Percentiles rank a stretch among this genome's conserved stretches.
phyloP scores from a whole-genome alignment of 495 filamentous ascomycete genomes.

The Penicillium malachiteum region DNA sequence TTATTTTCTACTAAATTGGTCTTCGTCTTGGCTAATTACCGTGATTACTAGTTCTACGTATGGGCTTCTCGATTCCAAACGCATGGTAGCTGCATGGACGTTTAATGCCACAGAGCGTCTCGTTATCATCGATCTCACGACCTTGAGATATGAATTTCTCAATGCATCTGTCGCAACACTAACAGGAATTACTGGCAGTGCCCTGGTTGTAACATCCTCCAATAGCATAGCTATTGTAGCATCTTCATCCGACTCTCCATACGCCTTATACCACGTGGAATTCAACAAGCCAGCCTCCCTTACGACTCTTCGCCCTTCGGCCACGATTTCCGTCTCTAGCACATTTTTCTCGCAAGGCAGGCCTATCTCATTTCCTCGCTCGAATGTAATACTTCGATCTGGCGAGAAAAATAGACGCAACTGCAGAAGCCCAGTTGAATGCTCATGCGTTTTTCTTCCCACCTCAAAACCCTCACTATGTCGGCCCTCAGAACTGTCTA shows the following conservation, averaged over 20 bases:
- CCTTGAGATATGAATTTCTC: background rate
- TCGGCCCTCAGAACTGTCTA: constrained; percentile 21
- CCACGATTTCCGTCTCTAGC: background rate
- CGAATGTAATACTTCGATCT: background rate
- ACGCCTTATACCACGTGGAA: background rate
- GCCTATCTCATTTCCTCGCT: background rate
- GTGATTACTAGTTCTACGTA: background rate
- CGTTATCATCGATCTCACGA: background rate
- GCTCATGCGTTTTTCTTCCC: constrained; percentile 38
- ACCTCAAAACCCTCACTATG: constrained; percentile 37
- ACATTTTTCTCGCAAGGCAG: background rate
- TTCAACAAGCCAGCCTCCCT: background rate
- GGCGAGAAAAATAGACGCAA: background rate
- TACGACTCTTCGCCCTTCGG: background rate
- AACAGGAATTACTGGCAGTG: background rate
- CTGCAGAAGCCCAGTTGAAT: background rate
- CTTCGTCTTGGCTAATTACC: background rate
- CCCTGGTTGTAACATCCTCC: background rate
- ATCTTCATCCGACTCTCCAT: background rate
- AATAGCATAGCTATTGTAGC: background rate
- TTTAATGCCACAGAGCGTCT: background rate
- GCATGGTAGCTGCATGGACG: background rate
- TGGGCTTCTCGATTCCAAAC: background rate
- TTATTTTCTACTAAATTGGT: background rate
- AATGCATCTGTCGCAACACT: background rate